Percentiles rank a stretch among this genome's conserved stretches.
Conservation (phyloP, 495 filamentous ascomycete species). For the Penicillium lagena region DNA sequence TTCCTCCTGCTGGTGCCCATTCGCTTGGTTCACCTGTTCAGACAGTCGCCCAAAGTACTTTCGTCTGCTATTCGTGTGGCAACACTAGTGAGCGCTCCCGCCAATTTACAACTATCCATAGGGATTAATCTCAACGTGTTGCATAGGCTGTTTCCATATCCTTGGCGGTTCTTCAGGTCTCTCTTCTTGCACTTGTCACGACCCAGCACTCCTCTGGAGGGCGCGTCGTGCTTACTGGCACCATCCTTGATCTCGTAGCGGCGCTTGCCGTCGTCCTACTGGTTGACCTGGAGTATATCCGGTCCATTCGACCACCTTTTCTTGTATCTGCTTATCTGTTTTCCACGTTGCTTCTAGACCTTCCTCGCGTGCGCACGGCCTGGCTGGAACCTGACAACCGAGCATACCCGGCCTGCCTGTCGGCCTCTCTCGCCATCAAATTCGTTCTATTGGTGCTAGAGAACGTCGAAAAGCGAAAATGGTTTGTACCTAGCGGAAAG, state of each 20-base stretch:
- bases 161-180: conserved; percentile 28
- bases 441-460: conserved; percentile 35
- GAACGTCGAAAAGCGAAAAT: conserved; percentile 34
- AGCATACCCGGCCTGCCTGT: conserved; percentile 28
- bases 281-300: conserved; percentile 36
- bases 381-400: conserved; percentile 26
- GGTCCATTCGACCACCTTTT: conserved; percentile 40
- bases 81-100: conserved; percentile 3
- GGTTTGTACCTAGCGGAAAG: conserved; percentile 16
- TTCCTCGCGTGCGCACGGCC: conserved; percentile 40
- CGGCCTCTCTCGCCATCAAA: conserved; percentile 32
- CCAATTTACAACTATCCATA: no score
- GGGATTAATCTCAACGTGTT: no score
- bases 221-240: conserved; percentile 28
- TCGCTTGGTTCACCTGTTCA: conserved; percentile 28
- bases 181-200: conserved; percentile 27
- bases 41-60: conserved; percentile 28
- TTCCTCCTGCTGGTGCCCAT: conserved; percentile 32
- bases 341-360: conserved; percentile 44
- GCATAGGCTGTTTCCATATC: conserved; percentile 22
- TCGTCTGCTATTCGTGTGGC: conserved; percentile 4
- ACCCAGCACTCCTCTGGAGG: conserved; percentile 18
- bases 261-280: conserved; percentile 33
- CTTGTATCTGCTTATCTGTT: conserved; percentile 47
- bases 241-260: conserved; percentile 22